phyloP scores from a whole-genome alignment of 768 basidiomycete species.

The Russula ochroleuca region DNA sequence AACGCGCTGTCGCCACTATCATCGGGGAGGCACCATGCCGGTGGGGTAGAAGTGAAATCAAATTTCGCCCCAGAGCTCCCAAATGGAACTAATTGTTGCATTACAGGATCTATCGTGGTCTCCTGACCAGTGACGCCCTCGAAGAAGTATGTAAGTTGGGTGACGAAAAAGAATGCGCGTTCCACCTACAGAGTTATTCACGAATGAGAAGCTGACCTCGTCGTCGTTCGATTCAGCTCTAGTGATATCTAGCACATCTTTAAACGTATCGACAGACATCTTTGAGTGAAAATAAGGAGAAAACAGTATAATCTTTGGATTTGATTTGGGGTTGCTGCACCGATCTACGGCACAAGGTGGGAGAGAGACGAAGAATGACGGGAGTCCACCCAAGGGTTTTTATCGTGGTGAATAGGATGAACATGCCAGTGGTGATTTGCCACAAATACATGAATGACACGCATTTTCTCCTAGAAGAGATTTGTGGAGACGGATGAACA shows the following conservation, averaged over 20 bases:
- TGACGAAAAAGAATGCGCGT: neutral
- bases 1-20: neutral
- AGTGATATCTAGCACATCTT: neutral
- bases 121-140: neutral
- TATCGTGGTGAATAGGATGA: neutral
- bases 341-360: conserved; percentile 1
- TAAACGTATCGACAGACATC: neutral
- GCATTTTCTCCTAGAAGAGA: neutral
- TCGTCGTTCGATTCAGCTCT: neutral
- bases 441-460: conserved; percentile 1
- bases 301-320: neutral
- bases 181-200: conserved; percentile 7
- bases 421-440: neutral
- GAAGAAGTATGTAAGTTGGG: neutral
- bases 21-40: too few species aligned
- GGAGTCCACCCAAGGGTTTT: neutral
- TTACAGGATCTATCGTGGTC: neutral
- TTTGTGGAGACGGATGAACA: neutral
- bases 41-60: neutral
- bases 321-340: neutral
- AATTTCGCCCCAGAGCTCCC: neutral
- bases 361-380: too few species aligned
- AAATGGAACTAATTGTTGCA: neutral
- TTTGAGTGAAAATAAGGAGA: neutral
- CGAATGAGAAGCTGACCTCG: neutral